Evolutionary conservation across 2,329 filamentous ascomycete genomes (phyloP).

Genomic region (Fusarium marasasianum): DNA sequence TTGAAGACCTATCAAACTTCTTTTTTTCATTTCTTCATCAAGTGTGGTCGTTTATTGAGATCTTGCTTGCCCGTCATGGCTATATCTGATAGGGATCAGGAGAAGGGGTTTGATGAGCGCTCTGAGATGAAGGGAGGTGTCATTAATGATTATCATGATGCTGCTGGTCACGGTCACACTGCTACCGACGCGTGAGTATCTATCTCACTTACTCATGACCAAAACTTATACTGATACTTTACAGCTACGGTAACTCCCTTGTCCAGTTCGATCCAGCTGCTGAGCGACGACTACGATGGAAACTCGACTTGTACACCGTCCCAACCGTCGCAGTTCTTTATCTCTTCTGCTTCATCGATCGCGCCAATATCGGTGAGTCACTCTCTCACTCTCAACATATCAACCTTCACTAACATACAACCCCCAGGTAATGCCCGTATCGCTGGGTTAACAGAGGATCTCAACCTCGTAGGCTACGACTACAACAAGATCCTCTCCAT

Average conservation of each 20-base stretch:
- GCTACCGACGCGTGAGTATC: slow-evolving; percentile 40
- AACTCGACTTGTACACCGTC: slow-evolving; percentile 72
- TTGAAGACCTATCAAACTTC: neutral
- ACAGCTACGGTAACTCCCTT: slow-evolving; percentile 40
- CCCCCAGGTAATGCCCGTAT: slow-evolving; percentile 59
- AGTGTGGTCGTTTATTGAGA: neutral
- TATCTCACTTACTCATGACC: no score
- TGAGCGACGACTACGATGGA: slow-evolving; percentile 66
- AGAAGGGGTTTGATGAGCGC: slow-evolving; percentile 35
- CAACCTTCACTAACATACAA: neutral
- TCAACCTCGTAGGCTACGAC: slow-evolving; percentile 65
- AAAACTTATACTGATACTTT: neutral
- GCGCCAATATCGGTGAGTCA: slow-evolving; percentile 73
- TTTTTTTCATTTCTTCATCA: neutral
- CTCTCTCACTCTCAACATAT: neutral
- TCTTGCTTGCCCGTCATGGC: slow-evolving; percentile 19
- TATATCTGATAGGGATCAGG: slow-evolving; percentile 36
- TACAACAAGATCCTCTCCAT: slow-evolving; percentile 70
- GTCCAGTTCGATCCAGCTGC: slow-evolving; percentile 49
- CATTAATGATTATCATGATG: slow-evolving; percentile 24
- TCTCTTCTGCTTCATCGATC: slow-evolving; percentile 78
- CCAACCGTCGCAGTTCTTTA: slow-evolving; percentile 74
- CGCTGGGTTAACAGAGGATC: slow-evolving; percentile 65
- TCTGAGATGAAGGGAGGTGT: slow-evolving; percentile 36
- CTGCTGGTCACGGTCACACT: slow-evolving; percentile 32